These are phyloP conservation scores for grape (Vitis vinifera) DNA, from an alignment of 164 flowering plant genomes.

Conservation along the genomic window DNA sequence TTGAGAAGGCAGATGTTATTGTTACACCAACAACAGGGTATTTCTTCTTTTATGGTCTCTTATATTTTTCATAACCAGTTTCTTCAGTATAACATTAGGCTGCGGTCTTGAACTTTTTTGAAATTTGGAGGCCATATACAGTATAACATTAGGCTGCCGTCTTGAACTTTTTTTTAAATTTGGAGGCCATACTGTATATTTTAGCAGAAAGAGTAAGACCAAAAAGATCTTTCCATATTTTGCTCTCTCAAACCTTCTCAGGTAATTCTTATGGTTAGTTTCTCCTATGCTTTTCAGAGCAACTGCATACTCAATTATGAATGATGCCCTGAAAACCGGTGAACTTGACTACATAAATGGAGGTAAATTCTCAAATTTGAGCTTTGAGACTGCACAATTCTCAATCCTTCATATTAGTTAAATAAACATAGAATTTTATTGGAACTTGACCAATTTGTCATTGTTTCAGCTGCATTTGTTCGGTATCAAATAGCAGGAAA, in stretches of 20 bases:
- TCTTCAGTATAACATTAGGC: too few species aligned
- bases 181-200: neutral
- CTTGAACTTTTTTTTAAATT: neutral
- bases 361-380: slow-evolving; percentile 43
- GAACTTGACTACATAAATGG: slow-evolving; percentile 94
- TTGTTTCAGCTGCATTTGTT: slow-evolving; percentile 79
- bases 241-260: too few species aligned
- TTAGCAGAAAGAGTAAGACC: neutral
- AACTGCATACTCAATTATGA: slow-evolving; percentile 73
- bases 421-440: neutral
- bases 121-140: neutral
- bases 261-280: slow-evolving; percentile 7
- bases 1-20: slow-evolving; percentile 80
- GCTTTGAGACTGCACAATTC: too few species aligned
- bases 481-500: slow-evolving; percentile 85
- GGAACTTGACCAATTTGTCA: neutral
- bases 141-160: too few species aligned
- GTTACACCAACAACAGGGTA: slow-evolving; percentile 95
- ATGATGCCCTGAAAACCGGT: slow-evolving; percentile 69
- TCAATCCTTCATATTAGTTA: neutral
- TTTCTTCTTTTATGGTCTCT: neutral
- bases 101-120: neutral
- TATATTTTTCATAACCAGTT: neutral
- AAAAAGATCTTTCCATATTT: neutral
- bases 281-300: slow-evolving; percentile 43